Base-by-base conservation (phyloP, 2,329 filamentous ascomycete genomes). In the Pyrenochaeta sp. region DNA sequence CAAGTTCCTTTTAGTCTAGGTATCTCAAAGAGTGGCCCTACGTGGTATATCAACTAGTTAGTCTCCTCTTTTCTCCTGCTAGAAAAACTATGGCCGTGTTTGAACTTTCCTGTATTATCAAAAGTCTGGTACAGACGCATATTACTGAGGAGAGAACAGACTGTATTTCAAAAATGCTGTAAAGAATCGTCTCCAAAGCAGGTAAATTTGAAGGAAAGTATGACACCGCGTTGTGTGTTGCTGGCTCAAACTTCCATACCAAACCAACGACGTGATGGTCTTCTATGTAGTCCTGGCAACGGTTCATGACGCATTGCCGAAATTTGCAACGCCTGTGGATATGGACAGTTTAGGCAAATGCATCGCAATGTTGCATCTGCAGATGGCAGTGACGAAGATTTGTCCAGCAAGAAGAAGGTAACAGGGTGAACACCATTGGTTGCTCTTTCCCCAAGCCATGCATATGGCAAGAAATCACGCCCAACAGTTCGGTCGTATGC, bases 361-460 rank as follows among this genome's bases (percentile, higher is more conserved):
- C 5, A 23, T 11, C 4, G 4, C 2, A 21, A 39, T 5, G 11
- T 14, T 4, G 18, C 11, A 15, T 23, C 20, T 39, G 17, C 20
- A 14, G 6, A 39, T 39, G 20, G 18, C 10, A 18, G 12, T n/a
- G 2, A 14, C 7, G 18, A 36, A 17, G 33, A 6, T 15, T 7
- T 17, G 33, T 36, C 23, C 12, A 36, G n/a, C 12, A 36, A 15
- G 32, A 30, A 30, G 44, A 17, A 18, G 33, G 35, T 37, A 14
- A n/a, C 27, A 33, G 18, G 27, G 2, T 20, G 20, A 14, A 31
- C 18, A 33, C 48, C 50, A 47, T 55, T 45, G 40, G 51, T 36
- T 21, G 31, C 32, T 45, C 36, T 31, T 58, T 37, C 44, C 41
- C 17, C 12, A 41, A 17, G 49, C 31, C 40, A 54, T 29, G 17